Percentiles rank a stretch among this genome's conserved stretches.
Evolutionary conservation across 2,329 filamentous ascomycete species (phyloP).

Genomic region (Clarireedia sp.): DNA sequence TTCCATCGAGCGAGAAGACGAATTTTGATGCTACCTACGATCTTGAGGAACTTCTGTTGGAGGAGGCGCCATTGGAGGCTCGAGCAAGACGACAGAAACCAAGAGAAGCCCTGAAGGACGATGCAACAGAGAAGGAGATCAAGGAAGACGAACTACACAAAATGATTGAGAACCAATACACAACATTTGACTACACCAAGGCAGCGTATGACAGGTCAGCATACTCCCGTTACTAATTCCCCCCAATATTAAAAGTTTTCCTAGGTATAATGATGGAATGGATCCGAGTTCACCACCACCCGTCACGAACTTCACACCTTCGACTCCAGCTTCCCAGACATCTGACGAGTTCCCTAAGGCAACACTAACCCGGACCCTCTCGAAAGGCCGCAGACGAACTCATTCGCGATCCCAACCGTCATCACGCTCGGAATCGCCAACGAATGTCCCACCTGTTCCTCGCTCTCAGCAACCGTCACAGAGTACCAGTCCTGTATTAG

Average conservation of each 20-base stretch:
- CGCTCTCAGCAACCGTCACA: conserved; percentile 12
- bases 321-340: conserved; percentile 6
- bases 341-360: conserved; percentile 9
- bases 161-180: conserved; percentile 90
- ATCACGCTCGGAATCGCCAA: conserved; percentile 24
- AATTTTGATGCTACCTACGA: conserved; percentile 99
- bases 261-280: conserved; percentile 29
- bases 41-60: conserved; percentile 82
- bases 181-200: conserved; percentile 89
- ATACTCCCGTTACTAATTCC: neutral
- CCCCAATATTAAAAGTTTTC: conserved; percentile 14
- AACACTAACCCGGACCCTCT: conserved; percentile 1
- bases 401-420: conserved; percentile 22
- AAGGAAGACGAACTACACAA: conserved; percentile 88
- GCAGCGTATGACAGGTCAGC: conserved; percentile 68
- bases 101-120: conserved; percentile 80
- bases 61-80: conserved; percentile 91
- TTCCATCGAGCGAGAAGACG: conserved; percentile 92
- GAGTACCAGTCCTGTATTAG: conserved; percentile 2
- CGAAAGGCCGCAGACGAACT: neutral
- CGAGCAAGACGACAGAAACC: conserved; percentile 90
- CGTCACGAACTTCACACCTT: conserved; percentile 11
- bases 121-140: conserved; percentile 92
- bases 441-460: conserved; percentile 19
- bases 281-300: conserved; percentile 22